phyloP scores from a whole-genome alignment of 192 early-diverging fungal genomes.

The Helicostylum pulchrum region DNA sequence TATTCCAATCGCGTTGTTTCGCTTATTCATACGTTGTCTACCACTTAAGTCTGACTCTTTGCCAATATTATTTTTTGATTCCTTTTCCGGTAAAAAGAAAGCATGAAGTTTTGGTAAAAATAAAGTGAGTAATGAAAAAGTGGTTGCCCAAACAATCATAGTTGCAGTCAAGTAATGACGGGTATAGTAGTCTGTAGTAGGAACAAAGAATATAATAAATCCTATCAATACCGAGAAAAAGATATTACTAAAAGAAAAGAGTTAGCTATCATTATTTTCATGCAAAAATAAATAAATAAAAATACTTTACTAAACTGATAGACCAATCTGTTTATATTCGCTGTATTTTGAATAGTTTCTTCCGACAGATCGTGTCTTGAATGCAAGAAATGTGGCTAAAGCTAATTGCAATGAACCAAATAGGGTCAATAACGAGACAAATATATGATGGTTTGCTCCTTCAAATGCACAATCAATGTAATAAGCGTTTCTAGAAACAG shows the following conservation, averaged over 20 bases:
- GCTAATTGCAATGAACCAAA: slow-evolving; percentile 33
- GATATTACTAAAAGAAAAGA: slow-evolving; percentile 37
- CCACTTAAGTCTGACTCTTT: slow-evolving; percentile 13
- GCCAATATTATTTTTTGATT: not conserved
- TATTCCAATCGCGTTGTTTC: not conserved
- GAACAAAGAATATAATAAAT: slow-evolving; percentile 39
- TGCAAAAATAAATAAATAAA: slow-evolving; percentile 10
- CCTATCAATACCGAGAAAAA: slow-evolving; percentile 43
- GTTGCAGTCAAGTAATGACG: slow-evolving; percentile 40
- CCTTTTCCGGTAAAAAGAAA: slow-evolving; percentile 9
- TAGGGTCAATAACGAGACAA: slow-evolving; percentile 22
- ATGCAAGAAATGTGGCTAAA: slow-evolving; percentile 42
- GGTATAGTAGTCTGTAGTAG: slow-evolving; percentile 38
- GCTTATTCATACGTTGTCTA: not conserved
- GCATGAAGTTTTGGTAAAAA: slow-evolving; percentile 42
- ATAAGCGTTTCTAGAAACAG: slow-evolving; percentile 17
- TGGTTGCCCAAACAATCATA: slow-evolving; percentile 45
- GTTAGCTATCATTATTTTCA: not conserved
- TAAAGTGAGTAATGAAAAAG: slow-evolving; percentile 43
- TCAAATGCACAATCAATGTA: slow-evolving; percentile 26
- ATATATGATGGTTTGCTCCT: slow-evolving; percentile 10
- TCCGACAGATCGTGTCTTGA: slow-evolving; percentile 43
- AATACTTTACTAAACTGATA: slow-evolving; percentile 45
- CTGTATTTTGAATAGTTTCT: slow-evolving; percentile 40
- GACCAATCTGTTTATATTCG: slow-evolving; percentile 48